A percentile compares a stretch with the other conserved stretches of the same genome.
These are phyloP conservation scores for Naganishia randhawae DNA, from an alignment of 768 basidiomycete genomes.

Conservation along the genomic window DNA sequence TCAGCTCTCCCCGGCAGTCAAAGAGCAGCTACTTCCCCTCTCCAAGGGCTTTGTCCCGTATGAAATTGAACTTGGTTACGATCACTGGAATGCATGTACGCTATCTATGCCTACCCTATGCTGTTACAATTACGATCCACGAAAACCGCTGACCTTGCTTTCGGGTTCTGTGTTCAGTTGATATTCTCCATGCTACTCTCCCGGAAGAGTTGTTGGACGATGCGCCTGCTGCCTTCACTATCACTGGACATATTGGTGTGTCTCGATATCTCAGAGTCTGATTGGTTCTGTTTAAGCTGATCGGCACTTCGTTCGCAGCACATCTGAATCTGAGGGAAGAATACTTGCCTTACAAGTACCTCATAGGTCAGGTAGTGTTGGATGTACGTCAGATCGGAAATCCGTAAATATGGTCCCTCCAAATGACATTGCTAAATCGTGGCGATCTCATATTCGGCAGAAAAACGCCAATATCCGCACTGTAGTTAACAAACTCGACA, in stretches of 20 bases:
- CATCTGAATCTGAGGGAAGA: constrained; percentile 87
- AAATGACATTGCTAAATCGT: neutral
- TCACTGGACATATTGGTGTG: constrained; percentile 84
- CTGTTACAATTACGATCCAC: constrained; percentile 55
- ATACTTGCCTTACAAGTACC: constrained; percentile 82
- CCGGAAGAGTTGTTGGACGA: constrained; percentile 73
- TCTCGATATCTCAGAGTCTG: neutral
- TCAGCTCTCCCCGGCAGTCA: constrained; percentile 23
- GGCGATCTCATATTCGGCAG: constrained; percentile 52
- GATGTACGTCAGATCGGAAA: constrained; percentile 60
- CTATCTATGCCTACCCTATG: neutral
- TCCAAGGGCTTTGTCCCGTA: constrained; percentile 61
- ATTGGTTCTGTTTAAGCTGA: neutral
- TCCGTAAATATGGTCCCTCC: neutral
- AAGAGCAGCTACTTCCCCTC: constrained; percentile 60
- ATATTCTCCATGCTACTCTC: constrained; percentile 74
- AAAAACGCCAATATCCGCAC: constrained; percentile 81
- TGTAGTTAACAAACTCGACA: constrained; percentile 90
- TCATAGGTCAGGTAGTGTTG: constrained; percentile 87
- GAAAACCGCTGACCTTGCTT: too few species aligned
- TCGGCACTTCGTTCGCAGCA: constrained; percentile 56
- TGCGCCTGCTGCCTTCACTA: constrained; percentile 80
- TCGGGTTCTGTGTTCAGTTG: constrained; percentile 44
- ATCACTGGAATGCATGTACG: constrained; percentile 70
- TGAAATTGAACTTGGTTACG: constrained; percentile 67